These are phyloP conservation scores for Pilasporangium apinafurcum DNA, from an alignment of 352 stramenopile genomes.

Conservation along the genomic window DNA sequence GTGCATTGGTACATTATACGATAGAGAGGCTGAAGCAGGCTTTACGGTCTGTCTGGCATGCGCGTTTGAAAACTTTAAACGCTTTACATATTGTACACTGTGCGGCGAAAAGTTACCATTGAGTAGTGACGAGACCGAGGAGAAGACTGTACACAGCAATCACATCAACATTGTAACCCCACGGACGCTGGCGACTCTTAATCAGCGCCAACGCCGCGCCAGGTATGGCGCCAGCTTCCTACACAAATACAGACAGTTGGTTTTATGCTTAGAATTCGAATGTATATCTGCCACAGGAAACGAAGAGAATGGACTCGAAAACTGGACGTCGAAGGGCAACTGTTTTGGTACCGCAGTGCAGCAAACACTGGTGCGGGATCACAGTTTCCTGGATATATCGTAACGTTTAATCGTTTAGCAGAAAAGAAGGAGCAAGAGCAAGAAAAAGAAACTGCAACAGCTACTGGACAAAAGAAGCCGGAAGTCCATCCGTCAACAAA, in stretches of 20 bases:
- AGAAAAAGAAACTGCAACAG: too few species aligned
- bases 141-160: too few species aligned
- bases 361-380: background rate
- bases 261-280: background rate
- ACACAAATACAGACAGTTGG: background rate
- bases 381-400: background rate
- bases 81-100: constrained; percentile 52
- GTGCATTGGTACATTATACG: too few species aligned
- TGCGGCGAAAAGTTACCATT: constrained; percentile 66
- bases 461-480: too few species aligned
- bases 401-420: background rate
- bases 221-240: background rate
- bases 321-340: constrained; percentile 14
- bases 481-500: too few species aligned
- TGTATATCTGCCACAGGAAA: constrained; percentile 1
- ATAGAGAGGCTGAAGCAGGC: constrained; percentile 48
- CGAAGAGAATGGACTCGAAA: constrained; percentile 34
- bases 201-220: too few species aligned
- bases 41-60: constrained; percentile 39
- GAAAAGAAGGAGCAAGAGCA: too few species aligned
- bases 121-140: too few species aligned
- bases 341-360: constrained; percentile 20
- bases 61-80: constrained; percentile 73
- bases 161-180: too few species aligned
- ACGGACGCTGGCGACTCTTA: too few species aligned